phyloP scores from a whole-genome alignment of 1,284 basidiomycete genomes.

The Ganoderma leucocontextum region DNA sequence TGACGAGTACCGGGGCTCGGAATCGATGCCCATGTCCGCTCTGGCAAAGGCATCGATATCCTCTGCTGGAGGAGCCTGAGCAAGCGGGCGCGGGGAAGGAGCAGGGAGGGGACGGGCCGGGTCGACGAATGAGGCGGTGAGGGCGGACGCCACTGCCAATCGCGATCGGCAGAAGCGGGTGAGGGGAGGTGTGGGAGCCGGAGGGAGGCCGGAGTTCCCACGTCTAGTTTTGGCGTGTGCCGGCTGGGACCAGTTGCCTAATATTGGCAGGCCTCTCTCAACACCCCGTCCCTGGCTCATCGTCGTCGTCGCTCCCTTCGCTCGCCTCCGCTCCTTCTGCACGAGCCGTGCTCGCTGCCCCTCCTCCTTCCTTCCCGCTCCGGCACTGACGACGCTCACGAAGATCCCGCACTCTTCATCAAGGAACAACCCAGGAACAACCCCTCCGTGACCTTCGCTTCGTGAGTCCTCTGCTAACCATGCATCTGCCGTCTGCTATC shows the following conservation, averaged over 20 bases:
- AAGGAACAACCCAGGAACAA: slow-evolving; percentile 6
- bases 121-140: neutral
- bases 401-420: slow-evolving; percentile 12
- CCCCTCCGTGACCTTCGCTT: slow-evolving; percentile 21
- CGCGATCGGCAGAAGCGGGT: neutral
- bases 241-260: neutral
- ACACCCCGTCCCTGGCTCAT: slow-evolving; percentile 1
- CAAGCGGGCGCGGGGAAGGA: neutral
- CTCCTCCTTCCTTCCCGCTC: slow-evolving; percentile 12
- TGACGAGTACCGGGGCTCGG: neutral
- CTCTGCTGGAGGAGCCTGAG: neutral
- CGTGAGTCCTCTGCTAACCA: slow-evolving; percentile 22
- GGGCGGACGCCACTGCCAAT: neutral
- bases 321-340: slow-evolving; percentile 7
- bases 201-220: neutral
- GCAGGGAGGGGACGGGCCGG: neutral
- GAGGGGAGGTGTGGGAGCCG: neutral
- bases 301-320: slow-evolving; percentile 4
- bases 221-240: neutral
- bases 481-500: slow-evolving; percentile 21
- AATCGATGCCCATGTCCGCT: neutral
- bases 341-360: slow-evolving; percentile 24
- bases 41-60: neutral
- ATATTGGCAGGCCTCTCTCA: slow-evolving; percentile 1
- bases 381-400: slow-evolving; percentile 8